Evolutionary conservation across 1,284 basidiomycete species (phyloP), one percentile per base, ranked within the genome.

Genomic region (Amylostereum chailletii): DNA sequence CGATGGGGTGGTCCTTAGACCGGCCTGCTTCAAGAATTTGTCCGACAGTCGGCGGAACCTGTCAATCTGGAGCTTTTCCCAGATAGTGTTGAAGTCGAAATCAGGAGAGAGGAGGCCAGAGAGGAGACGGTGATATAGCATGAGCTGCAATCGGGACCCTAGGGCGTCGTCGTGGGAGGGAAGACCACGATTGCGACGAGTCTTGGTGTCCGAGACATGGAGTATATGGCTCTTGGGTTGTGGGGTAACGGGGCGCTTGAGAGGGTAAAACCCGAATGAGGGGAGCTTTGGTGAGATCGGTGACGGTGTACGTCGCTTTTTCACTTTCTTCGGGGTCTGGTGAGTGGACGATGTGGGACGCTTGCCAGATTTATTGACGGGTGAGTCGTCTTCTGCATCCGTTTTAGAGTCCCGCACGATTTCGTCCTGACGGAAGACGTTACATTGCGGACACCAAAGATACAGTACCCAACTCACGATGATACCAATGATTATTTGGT

Each of bases 81-180:
- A 91, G 7, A 89, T 54, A 0, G 58, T 49, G 26, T 60, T 46
- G 57, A 86, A 88, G 55, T 83, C 70, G 54, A 81, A 56, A 30
- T 70, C 59, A 0, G 65, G 62, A 2, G 71, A 62, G 11, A 85
- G 59, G 9, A 86, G 65, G 26, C 63, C 65, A 38, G 75, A 74
- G 9, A 93, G 68, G 42, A 94, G 75, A 46, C 82, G 81, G 59
- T 83, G 79, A 64, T 94, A 94, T 32, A 91, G 64, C 88, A 92
- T 92, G 3, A 93, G 74, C 62, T 94, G 90, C 26, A 90, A 67
- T n/a, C 77, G 77, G 0, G 88, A 79, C 0, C 80, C 66, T 10
- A 78, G 59, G 0, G 81, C 75, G 59, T 91, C 87, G 42, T 75
- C 74, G 11, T 81, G 71, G 6, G 68, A 62, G 0, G 90, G 90